Base-by-base conservation (phyloP, 805 yeast genomes). In the Suhomyces tanzawaensis region DNA sequence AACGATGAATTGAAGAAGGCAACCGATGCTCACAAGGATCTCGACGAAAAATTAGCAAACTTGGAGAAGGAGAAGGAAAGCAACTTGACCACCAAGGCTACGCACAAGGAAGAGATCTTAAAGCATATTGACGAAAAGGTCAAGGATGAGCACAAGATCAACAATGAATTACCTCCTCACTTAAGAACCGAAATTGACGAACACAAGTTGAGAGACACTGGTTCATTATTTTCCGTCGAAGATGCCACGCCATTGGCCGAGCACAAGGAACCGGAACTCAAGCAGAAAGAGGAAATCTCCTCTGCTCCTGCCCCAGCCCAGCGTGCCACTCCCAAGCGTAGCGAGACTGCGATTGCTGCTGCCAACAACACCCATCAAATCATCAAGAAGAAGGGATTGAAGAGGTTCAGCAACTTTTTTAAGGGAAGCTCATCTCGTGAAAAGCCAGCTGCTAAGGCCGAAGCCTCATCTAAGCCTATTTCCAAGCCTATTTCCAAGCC, bases 161-260 rank as follows among this genome's bases (percentile, higher is more conserved):
- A 76, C 48, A 53, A 47, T 11, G 72, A 66, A 39, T 66, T 74
- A 44, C 82, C 82, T 9, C 78, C 72, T 34, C 82, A 77, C 56
- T 61, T 77, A 50, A 66, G 62, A 42, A 54, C 40, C 13, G 57
- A 57, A 4, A 48, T 69, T 11, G 58, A 66, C 41, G 73, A 68
- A 42, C 43, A 46, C 32, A 57, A 58, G 42, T 50, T 67, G 25
- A 55, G 58, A 24, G 74, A 69, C 45, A 62, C 69, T 14, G 58
- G 65, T 4, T 66, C 72, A 1, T 50, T 69, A 14, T 69, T 69
- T 42, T 52, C 68, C 1, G 63, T 48, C 12, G 70, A 63, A 25
- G 57, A 15, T 18, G n/a, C n/a, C n/a, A n/a, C n/a, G n/a, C 32
- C 38, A 18, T 19, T 9, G 4, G 37, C 42, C 29, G 48, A 47